A percentile compares a stretch with the other conserved stretches of the same genome.
Conservation (phyloP, 805 yeast genomes). For the Starmerella floricola region DNA sequence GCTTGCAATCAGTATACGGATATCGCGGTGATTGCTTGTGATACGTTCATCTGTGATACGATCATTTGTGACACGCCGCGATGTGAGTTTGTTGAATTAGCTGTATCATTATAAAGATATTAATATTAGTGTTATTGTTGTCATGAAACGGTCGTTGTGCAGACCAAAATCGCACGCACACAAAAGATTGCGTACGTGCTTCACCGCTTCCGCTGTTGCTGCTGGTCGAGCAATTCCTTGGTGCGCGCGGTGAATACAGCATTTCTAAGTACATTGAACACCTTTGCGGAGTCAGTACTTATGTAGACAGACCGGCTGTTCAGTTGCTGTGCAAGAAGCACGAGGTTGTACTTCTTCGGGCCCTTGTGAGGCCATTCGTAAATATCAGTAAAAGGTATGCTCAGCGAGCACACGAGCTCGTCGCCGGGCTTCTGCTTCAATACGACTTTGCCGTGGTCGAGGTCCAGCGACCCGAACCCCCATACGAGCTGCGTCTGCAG, state of each 20-base stretch:
- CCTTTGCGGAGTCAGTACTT: slow-evolving; percentile 21
- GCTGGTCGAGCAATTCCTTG: slow-evolving; percentile 3
- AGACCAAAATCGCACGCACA: too few relatives aligned
- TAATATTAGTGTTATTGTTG: too few relatives aligned
- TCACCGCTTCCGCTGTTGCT: not conserved
- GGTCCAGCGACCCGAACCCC: slow-evolving; percentile 16
- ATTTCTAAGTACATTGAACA: slow-evolving; percentile 24
- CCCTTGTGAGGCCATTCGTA: slow-evolving; percentile 19
- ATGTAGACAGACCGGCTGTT: slow-evolving; percentile 20
- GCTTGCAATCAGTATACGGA: not conserved
- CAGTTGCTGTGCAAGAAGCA: slow-evolving; percentile 22
- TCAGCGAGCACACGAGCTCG: slow-evolving; percentile 14
- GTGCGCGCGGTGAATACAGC: slow-evolving; percentile 25
- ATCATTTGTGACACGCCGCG: too few relatives aligned
- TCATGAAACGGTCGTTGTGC: not conserved
- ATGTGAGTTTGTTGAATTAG: too few relatives aligned
- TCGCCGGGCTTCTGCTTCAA: slow-evolving; percentile 20
- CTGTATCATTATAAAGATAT: too few relatives aligned
- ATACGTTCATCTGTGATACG: too few relatives aligned
- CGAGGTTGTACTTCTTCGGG: slow-evolving; percentile 21
- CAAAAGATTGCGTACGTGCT: too few relatives aligned
- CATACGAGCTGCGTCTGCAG: slow-evolving; percentile 17
- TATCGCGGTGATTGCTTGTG: too few relatives aligned
- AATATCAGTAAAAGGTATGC: slow-evolving; percentile 14
- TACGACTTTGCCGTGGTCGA: slow-evolving; percentile 9